Base-by-base conservation (phyloP, 345 rosid species). In the Populus nigra region DNA sequence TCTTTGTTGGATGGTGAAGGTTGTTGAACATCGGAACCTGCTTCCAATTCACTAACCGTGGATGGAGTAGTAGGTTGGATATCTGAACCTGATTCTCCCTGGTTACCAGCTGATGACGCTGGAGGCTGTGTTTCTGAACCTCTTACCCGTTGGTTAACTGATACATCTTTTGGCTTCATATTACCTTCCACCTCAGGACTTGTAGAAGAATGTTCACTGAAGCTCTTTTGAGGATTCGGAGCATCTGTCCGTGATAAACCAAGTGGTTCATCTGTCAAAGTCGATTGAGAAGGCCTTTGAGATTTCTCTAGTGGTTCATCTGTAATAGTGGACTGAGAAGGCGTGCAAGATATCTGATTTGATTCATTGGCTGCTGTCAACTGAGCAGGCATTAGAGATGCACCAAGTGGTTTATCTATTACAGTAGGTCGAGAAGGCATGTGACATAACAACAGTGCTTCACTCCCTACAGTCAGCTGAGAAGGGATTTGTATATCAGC, bases 101-200 rank as follows among this genome's bases (percentile, higher is more conserved):
- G 20, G 53, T 77, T 77, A 8, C n/a, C 25, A 20, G 36, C 77
- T 27, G 89, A 83, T 20, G 90, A 87, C 63, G 88, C 81, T 22
- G 84, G 74, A 41, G 84, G 89, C 72, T 76, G 81, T 65, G 87
- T 82, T 79, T 88, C 88, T 35, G 91, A 80, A 75, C 88, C 89
- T 17, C 85, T 49, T 80, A 80, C 89, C 69, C 85, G 76, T 71
- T 87, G 91, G 82, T 83, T 90, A 73, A 87, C 86, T 65, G 91
- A 79, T 53, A 41, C 85, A 73, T 83, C 84, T n/a, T 72, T 83
- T 68, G 69, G 86, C 84, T 80, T 87, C 29, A 61, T 55, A 77
- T 83, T 85, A 77, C 78, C 87, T 72, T 82, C 88, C 27, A 61
- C 84, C 74, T 86, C 88, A 53, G 86, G 80, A 53, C 80, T 88